A percentile compares a stretch with the other conserved stretches of the same genome.
Conservation (phyloP, 345 rosid genomes). For the Gossypium longicalyx region DNA sequence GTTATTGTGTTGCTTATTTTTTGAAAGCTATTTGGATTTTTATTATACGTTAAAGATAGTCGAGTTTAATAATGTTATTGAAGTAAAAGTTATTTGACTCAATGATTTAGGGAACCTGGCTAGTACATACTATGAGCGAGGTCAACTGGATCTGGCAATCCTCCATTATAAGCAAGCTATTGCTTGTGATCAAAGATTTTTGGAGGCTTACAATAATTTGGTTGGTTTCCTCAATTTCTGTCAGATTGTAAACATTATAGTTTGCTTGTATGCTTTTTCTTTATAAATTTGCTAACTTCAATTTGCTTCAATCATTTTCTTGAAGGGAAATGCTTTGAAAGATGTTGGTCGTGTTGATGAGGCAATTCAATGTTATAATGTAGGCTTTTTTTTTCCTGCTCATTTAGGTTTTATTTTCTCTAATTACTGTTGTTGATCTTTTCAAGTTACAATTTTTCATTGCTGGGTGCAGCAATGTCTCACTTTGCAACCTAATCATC, state of each 20-base stretch:
- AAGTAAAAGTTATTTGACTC: background rate
- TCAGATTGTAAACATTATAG: background rate
- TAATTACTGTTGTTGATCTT: background rate
- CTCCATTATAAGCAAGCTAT: constrained; percentile 84
- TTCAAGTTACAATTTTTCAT: constrained; percentile 19
- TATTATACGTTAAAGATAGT: background rate
- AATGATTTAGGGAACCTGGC: constrained; percentile 76
- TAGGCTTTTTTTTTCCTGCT: constrained; percentile 26
- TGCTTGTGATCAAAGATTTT: constrained; percentile 68
- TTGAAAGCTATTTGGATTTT: background rate
- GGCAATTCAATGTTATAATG: constrained; percentile 90
- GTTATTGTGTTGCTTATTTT: background rate
- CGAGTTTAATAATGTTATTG: background rate
- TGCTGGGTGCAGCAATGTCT: constrained; percentile 81
- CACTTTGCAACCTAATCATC: constrained; percentile 79
- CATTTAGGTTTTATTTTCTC: background rate
- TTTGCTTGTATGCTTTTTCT: background rate
- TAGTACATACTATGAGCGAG: constrained; percentile 83
- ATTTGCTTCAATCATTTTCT: constrained; percentile 16
- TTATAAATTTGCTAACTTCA: background rate
- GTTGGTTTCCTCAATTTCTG: constrained; percentile 37
- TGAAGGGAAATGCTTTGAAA: constrained; percentile 93
- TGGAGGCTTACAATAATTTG: constrained; percentile 98
- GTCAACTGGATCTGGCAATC: constrained; percentile 84
- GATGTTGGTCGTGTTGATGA: constrained; percentile 91